phyloP scores from a whole-genome alignment of 257 asterid species.

The Solanum paucissectum region DNA sequence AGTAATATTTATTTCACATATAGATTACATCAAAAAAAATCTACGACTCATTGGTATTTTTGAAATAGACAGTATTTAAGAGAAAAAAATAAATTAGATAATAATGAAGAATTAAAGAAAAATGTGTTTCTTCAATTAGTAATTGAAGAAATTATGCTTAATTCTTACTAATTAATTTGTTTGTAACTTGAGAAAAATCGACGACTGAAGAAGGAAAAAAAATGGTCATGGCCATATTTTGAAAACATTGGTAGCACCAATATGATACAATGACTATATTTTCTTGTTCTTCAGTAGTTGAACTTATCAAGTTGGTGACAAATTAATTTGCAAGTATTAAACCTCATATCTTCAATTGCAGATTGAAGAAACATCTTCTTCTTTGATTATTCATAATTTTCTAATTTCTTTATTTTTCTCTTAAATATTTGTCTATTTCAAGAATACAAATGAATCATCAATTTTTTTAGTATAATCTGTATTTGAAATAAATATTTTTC shows the following conservation, averaged over 20 bases:
- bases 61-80: slow-evolving; percentile 6
- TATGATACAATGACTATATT: not conserved
- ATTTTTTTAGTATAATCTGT: not conserved
- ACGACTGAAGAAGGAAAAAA: too few species aligned
- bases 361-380: not conserved
- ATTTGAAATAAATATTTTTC: not conserved
- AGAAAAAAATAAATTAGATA: not conserved
- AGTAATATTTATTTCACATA: not conserved
- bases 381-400: not conserved
- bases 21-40: not conserved
- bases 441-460: slow-evolving; percentile 7
- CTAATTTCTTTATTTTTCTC: not conserved
- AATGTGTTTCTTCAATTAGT: not conserved
- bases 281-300: too few species aligned
- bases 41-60: slow-evolving; percentile 1
- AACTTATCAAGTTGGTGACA: not conserved
- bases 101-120: not conserved
- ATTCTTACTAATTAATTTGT: not conserved
- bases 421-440: slow-evolving; percentile 6
- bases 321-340: too few species aligned
- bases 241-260: not conserved
- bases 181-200: not conserved
- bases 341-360: not conserved
- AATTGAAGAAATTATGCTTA: not conserved
- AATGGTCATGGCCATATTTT: not conserved